Base-by-base conservation (phyloP, 106 monocot species). In the Dendrobium chrysotoxum region DNA sequence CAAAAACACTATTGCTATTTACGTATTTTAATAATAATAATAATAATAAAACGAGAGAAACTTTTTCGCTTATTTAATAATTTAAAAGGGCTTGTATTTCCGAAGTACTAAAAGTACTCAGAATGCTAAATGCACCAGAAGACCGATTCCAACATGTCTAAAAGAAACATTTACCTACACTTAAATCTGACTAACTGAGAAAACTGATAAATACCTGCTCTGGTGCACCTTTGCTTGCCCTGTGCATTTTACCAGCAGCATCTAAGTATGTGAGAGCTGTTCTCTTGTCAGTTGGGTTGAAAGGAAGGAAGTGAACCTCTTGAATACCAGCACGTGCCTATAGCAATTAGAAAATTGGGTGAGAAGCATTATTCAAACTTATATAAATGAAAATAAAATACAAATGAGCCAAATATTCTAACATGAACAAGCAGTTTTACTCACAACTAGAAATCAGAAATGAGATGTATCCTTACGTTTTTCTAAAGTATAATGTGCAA, bases 221-320 rank as follows among this genome's bases (percentile, higher is more conserved):
- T 23, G 88, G 88, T 79, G 88, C 88, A 72, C 88, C 88, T 88
- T 88, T 88, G 88, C 86, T 88, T 42, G 82, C 83, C 40, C 88
- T 86, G 57, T 88, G 86, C 88, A 88, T 88, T 83, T 78, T 88
- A 81, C 88, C 86, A 81, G 47, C 54, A 82, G 78, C 78, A 83
- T 88, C 88, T 38, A 88, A 57, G 83, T 88, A 88, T 76, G 88
- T 88, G 42, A 88, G 88, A 81, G 88, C 88, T 25, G 88, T 88
- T 81, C 88, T 83, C 79, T 88, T 88, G 50, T 88, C 88, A 68
- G 88, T 88, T 61, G 88, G 88, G 81, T 88, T 88, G 61, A 88
- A 88, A 46, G 88, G 88, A 85, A 88, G 88, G 77, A 88, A 88
- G 76, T 88, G 88, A 55, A 88, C 88, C 79, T 88, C 88, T 50